Evolutionary conservation across 73 alveolate genomes (phyloP).

Genomic region (Paramecium octaurelia): DNA sequence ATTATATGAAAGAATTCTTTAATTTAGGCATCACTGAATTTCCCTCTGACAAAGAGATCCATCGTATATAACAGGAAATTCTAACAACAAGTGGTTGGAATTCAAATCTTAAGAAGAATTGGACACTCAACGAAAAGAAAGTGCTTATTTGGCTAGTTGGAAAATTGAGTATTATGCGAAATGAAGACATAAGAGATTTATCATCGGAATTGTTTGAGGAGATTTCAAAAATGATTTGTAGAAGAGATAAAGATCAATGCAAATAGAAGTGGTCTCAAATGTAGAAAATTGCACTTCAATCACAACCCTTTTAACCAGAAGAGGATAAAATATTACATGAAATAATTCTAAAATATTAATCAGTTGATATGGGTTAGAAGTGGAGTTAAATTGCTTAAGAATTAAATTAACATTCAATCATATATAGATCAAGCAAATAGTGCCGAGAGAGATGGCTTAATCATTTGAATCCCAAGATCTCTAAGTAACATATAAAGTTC

Average conservation of each 20-base stretch:
- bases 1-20: conserved; percentile 29
- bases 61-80: not conserved
- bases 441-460: conserved; percentile 52
- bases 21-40: conserved; percentile 26
- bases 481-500: not conserved
- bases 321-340: conserved; percentile 14
- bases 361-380: conserved; percentile 16
- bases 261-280: conserved; percentile 19
- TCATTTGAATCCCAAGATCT: conserved; percentile 40
- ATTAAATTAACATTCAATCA: not conserved
- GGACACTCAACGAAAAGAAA: conserved; percentile 36
- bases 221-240: conserved; percentile 40
- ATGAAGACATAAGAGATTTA: conserved; percentile 11
- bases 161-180: not conserved
- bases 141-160: conserved; percentile 26
- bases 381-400: conserved; percentile 15
- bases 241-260: conserved; percentile 16
- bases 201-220: not conserved
- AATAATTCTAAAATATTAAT: not conserved
- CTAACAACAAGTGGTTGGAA: conserved; percentile 32
- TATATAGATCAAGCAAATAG: conserved; percentile 39
- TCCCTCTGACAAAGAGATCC: conserved; percentile 15
- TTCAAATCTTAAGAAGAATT: not conserved
- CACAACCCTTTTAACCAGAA: not conserved
- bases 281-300: conserved; percentile 16